Evolutionary conservation across 192 early-diverging fungal species (phyloP).

Genomic region (Chytriomyces hyalinus): DNA sequence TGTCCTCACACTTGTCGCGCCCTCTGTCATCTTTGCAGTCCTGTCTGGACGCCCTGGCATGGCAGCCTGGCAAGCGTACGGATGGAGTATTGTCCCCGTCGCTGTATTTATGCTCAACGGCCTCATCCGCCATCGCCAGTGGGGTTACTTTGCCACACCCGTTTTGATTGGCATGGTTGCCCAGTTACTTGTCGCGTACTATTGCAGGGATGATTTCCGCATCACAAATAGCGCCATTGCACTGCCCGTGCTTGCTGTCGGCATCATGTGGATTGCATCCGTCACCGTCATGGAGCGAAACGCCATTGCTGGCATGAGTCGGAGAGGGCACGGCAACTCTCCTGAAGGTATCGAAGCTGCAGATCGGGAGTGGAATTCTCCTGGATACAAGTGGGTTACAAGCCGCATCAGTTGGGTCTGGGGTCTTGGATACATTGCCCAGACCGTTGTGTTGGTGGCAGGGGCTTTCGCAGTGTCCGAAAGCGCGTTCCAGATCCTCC

Average conservation of each 20-base stretch:
- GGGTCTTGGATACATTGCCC: too few species aligned
- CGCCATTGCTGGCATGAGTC: background rate
- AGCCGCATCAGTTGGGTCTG: too few species aligned
- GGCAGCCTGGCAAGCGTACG: background rate
- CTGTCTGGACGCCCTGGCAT: too few species aligned
- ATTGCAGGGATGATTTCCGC: background rate
- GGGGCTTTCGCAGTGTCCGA: too few species aligned
- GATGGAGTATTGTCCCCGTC: background rate
- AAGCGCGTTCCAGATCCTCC: too few species aligned
- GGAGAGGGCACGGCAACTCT: too few species aligned
- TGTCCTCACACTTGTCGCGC: too few species aligned
- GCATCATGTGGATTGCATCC: background rate
- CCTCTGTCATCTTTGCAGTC: too few species aligned
- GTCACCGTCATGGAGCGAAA: background rate
- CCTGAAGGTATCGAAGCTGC: too few species aligned
- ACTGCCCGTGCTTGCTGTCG: background rate
- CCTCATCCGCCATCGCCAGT: background rate
- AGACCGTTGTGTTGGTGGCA: too few species aligned
- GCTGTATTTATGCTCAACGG: background rate
- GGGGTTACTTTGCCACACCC: constrained; percentile 1
- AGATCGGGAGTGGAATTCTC: too few species aligned
- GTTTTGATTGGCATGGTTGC: background rate
- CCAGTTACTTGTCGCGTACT: constrained; percentile 3
- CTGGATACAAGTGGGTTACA: too few species aligned
- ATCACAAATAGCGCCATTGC: background rate